Evolutionary conservation across 139 green algal genomes (phyloP).

Genomic region (Chlamydomonas sphaeroides): DNA sequence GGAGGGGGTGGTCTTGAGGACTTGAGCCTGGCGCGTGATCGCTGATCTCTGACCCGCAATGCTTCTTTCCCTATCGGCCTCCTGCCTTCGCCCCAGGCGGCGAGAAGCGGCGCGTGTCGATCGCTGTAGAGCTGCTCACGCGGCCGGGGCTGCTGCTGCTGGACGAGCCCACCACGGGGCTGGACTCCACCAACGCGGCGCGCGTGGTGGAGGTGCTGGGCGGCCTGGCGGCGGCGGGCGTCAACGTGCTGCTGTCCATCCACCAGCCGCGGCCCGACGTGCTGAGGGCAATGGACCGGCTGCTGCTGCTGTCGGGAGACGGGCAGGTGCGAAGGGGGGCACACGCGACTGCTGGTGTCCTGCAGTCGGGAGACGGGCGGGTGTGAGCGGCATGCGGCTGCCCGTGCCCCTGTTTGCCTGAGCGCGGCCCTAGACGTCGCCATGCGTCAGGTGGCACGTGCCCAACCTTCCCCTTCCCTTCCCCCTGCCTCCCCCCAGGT

Average conservation of each 20-base stretch:
- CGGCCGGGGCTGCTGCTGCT: conserved; percentile 78
- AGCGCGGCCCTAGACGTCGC: no score
- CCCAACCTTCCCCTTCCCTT: no score
- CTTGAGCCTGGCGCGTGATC: no score
- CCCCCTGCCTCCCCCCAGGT: conserved; percentile 40
- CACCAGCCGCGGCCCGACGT: conserved; percentile 79
- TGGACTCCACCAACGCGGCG: conserved; percentile 73
- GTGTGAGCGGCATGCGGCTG: no score
- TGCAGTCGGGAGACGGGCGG: no score
- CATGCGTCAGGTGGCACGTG: no score
- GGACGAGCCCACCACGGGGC: conserved; percentile 85
- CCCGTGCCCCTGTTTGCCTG: no score
- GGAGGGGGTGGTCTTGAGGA: no score
- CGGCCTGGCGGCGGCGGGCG: conserved; percentile 51
- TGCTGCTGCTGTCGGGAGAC: conserved; percentile 64
- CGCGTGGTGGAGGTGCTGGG: conserved; percentile 77
- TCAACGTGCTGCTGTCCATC: conserved; percentile 72
- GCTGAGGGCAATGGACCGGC: conserved; percentile 66
- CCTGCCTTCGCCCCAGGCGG: conserved; percentile 49
- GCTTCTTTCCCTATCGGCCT: background rate
- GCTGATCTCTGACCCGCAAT: background rate
- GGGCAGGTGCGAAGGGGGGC: conserved; percentile 58
- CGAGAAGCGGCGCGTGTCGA: conserved; percentile 74
- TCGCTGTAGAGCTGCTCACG: conserved; percentile 77
- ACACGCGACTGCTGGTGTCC: no score